Conservation (phyloP, 2,329 filamentous ascomycete genomes). For the Ceratocystis variospora region DNA sequence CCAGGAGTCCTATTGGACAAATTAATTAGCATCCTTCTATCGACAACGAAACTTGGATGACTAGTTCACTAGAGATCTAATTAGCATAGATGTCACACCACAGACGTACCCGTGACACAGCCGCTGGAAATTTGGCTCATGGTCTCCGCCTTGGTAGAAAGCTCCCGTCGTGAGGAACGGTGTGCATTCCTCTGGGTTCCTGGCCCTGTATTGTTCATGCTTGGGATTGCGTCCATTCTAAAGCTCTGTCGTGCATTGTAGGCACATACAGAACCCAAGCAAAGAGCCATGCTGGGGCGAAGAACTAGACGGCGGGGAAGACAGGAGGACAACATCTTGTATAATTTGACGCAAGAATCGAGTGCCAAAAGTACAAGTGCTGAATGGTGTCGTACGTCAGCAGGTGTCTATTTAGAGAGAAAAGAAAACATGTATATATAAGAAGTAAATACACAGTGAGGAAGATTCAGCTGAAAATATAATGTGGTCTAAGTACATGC, state of each 20-base stretch:
- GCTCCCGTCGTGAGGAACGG: not conserved
- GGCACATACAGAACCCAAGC: not conserved
- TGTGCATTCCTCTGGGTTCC: not conserved
- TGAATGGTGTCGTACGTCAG: not conserved
- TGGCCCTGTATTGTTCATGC: not conserved
- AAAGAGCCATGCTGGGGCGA: not conserved
- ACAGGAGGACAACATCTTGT: not conserved
- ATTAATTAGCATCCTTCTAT: not conserved
- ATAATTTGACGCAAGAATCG: not conserved
- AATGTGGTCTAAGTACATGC: not conserved
- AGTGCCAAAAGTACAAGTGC: not conserved
- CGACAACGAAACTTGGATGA: not conserved
- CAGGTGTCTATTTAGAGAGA: not conserved
- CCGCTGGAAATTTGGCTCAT: conserved; percentile 38
- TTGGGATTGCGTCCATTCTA: conserved; percentile 10
- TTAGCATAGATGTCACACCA: not conserved
- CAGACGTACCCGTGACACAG: conserved; percentile 35
- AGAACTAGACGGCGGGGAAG: conserved; percentile 1
- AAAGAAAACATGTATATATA: not conserved
- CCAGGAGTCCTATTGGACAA: conserved; percentile 38
- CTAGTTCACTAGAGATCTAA: not conserved
- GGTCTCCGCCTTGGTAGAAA: conserved; percentile 12
- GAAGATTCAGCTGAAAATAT: not conserved
- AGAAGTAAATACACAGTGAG: not conserved
- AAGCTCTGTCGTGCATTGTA: conserved; percentile 1